Evolutionary conservation across 441 rosid species (phyloP).

Genomic region (Pelargonium myrrhifolium): DNA sequence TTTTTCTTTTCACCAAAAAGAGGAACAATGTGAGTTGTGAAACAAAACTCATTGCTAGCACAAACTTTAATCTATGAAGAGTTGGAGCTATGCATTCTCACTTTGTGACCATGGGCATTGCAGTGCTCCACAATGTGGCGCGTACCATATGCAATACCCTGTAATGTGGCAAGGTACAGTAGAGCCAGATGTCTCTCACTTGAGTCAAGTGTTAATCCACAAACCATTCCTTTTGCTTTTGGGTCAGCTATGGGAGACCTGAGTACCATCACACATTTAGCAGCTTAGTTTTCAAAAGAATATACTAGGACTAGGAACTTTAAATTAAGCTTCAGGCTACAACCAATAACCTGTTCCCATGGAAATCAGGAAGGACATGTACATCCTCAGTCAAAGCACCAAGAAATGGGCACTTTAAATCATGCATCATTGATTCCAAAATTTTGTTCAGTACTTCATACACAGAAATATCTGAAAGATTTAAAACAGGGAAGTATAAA

Average conservation of each 20-base stretch:
- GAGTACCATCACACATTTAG: constrained; percentile 27
- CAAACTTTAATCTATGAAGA: neutral
- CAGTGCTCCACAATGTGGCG: constrained; percentile 89
- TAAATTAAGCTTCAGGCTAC: neutral
- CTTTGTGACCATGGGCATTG: constrained; percentile 85
- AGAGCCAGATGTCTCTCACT: constrained; percentile 83
- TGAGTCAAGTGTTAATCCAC: constrained; percentile 69
- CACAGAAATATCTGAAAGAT: constrained; percentile 56
- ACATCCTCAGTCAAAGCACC: constrained; percentile 69
- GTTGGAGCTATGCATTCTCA: constrained; percentile 21
- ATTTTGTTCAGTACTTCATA: constrained; percentile 63
- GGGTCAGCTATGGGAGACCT: constrained; percentile 96
- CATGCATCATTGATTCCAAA: constrained; percentile 49
- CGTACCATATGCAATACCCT: constrained; percentile 92
- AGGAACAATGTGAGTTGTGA: neutral
- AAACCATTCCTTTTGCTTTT: constrained; percentile 69
- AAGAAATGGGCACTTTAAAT: constrained; percentile 57
- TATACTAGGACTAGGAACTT: constrained; percentile 7
- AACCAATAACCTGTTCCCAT: constrained; percentile 70
- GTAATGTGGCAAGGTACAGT: constrained; percentile 67
- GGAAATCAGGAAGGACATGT: constrained; percentile 85
- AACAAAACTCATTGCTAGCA: neutral
- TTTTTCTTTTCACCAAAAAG: neutral
- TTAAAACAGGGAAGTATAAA: too few relatives aligned
- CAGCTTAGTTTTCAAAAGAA: constrained; percentile 9